A percentile compares a stretch with the other conserved stretches of the same genome.
Evolutionary conservation across 1,284 basidiomycete genomes (phyloP).

Genomic region (Serendipita sp.): DNA sequence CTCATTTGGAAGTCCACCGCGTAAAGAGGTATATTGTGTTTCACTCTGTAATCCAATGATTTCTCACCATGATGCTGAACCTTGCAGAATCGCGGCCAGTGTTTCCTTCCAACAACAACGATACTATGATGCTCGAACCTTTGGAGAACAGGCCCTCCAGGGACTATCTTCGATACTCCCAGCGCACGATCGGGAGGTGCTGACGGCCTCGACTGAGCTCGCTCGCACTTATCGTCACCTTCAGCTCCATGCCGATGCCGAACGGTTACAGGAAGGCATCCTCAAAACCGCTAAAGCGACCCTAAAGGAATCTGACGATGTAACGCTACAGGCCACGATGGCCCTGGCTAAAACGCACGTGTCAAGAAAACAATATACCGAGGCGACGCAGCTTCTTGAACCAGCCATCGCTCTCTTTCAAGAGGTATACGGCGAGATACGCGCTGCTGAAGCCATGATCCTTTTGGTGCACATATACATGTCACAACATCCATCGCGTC

Average conservation of each 20-base stretch:
- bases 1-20: too few species aligned
- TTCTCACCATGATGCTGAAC: not conserved
- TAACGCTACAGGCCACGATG: not conserved
- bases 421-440: not conserved
- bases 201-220: not conserved
- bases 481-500: not conserved
- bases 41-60: not conserved
- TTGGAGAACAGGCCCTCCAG: not conserved
- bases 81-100: not conserved
- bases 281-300: not conserved
- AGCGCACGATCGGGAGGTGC: not conserved
- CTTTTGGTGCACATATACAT: not conserved
- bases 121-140: not conserved
- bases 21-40: too few species aligned
- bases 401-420: not conserved
- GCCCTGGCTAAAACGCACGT: too few species aligned
- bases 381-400: not conserved
- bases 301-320: not conserved
- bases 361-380: not conserved
- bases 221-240: not conserved
- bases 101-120: not conserved
- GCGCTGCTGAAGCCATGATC: not conserved
- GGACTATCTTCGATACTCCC: too few species aligned
- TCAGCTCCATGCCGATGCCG: not conserved
- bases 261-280: not conserved